These are phyloP conservation scores for Nicotiana knightiana DNA, from an alignment of 257 asterid species.

Conservation along the genomic window DNA sequence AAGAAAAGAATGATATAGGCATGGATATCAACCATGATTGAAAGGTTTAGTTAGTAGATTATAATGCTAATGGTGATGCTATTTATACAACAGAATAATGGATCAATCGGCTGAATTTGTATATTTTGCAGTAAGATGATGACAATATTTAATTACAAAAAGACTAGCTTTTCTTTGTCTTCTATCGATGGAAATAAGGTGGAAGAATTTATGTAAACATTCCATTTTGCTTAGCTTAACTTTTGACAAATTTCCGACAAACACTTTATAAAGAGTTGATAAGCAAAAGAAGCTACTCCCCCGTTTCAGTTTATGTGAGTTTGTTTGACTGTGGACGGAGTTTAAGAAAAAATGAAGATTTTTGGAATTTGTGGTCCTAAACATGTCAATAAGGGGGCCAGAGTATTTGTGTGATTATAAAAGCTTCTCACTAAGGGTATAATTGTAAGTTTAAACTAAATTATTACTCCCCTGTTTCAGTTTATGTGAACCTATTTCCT, in stretches of 20 bases:
- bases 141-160: not conserved
- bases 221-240: not conserved
- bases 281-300: no score
- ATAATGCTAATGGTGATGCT: not conserved
- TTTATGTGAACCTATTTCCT: no score
- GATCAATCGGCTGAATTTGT: not conserved
- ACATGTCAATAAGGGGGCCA: no score
- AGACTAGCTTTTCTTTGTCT: not conserved
- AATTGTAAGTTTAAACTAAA: no score
- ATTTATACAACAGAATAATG: not conserved
- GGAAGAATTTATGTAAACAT: not conserved
- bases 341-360: no score
- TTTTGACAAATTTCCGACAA: not conserved
- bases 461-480: no score
- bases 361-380: no score
- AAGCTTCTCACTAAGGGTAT: no score
- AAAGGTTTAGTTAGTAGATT: not conserved
- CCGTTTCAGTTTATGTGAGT: no score
- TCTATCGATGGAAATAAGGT: not conserved
- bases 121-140: not conserved
- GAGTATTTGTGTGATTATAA: no score
- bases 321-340: no score
- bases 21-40: constrained; percentile 29
- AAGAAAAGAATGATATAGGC: constrained; percentile 32
- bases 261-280: no score